These are phyloP conservation scores for Psilocybe mexicana DNA, from an alignment of 1,284 basidiomycete genomes.

Conservation along the genomic window DNA sequence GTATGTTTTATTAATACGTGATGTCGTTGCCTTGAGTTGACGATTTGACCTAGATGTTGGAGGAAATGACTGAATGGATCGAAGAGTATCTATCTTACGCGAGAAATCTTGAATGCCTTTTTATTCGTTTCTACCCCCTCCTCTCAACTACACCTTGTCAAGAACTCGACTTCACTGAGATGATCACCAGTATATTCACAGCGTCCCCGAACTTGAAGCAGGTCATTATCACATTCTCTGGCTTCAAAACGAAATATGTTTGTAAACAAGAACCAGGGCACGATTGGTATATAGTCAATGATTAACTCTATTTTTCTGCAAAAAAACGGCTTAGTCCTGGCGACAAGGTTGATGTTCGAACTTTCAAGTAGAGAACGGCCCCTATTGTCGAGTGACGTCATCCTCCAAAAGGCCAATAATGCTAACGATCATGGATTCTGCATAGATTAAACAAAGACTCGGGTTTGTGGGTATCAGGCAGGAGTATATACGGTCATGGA, in stretches of 20 bases:
- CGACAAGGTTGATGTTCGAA: no score
- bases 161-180: conserved; percentile 24
- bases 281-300: conserved; percentile 26
- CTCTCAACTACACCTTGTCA: conserved; percentile 21
- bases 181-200: conserved; percentile 26
- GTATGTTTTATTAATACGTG: conserved; percentile 10
- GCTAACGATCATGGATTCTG: no score
- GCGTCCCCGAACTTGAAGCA: conserved; percentile 17
- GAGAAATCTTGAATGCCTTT: conserved; percentile 17
- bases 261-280: conserved; percentile 21
- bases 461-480: not conserved
- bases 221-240: conserved; percentile 22
- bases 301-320: conserved; percentile 6
- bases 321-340: not conserved
- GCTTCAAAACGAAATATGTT: conserved; percentile 23
- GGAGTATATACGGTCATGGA: conserved; percentile 35
- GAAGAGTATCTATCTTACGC: conserved; percentile 22
- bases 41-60: conserved; percentile 12
- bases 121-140: conserved; percentile 22
- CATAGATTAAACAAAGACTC: no score
- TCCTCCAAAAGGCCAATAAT: no score
- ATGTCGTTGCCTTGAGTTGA: not conserved
- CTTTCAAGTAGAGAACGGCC: no score
- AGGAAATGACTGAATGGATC: conserved; percentile 22
- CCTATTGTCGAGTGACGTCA: no score